Evolutionary conservation across 108 stramenopile species (phyloP), one percentile per base, ranked within the genome.

Genomic region (Chaetoceros tenuissimus): DNA sequence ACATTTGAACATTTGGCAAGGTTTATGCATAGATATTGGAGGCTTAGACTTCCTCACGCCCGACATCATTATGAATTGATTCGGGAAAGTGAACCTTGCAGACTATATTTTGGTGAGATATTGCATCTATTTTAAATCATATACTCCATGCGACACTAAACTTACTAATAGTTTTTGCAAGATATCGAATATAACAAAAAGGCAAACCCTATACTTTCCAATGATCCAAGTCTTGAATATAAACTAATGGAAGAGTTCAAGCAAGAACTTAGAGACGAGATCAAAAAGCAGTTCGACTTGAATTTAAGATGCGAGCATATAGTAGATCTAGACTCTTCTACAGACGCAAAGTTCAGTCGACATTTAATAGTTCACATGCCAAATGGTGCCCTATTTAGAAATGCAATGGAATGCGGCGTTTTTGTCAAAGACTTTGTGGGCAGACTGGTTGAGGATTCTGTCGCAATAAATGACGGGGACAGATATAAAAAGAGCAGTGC

Each of bases 11-110:
- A 89, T 59, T 74, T 89, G 55, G 92, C 87, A 20, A 63, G 92
- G 22, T 82, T 89, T 31, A 64, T 82, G 59, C 85, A 93, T 60
- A 69, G 65, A 52, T 89, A 89, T 56, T 93, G 92, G 92, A 71
- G 83, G 44, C 80, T 85, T 60, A 70, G 77, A 24, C 72, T 72
- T 59, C 67, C 70, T 0, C 40, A 73, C 40, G 60, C 75, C 27
- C 66, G 86, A 24, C 95, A 97, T 60, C 79, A 79, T 43, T 98
- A 98, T 59, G 97, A 98, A 64, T 71, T 98, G 48, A 98, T 98
- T 56, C 68, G 82, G 25, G 94, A 98, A 60, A 64, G 68, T 19
- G 63, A 69, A 19, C 97, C 96, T 0, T 97, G 96, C 66, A 82
- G 97, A 20, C 65, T 96, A 34, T 98, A 98, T 62, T 93, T 98